Evolutionary conservation across 2,329 filamentous ascomycete genomes (phyloP).

Genomic region (Fusarium goolgardi): DNA sequence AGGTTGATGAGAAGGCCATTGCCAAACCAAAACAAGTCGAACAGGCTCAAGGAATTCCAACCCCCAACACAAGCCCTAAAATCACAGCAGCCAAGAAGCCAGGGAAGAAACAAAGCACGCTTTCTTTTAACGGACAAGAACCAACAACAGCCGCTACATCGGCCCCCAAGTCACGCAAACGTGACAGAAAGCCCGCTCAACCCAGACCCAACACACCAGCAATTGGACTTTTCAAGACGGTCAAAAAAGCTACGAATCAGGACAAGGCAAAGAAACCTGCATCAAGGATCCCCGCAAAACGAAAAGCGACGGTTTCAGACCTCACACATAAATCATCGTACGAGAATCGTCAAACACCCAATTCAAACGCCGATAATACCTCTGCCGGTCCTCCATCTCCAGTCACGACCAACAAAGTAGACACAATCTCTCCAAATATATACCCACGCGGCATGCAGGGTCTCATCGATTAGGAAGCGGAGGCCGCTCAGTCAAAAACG

Average conservation of each 20-base stretch:
- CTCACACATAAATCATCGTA: constrained; percentile 27
- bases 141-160: constrained; percentile 33
- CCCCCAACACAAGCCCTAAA: constrained; percentile 68
- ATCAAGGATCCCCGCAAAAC: constrained; percentile 10
- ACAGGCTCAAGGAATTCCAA: constrained; percentile 64
- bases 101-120: constrained; percentile 63
- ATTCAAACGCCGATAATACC: constrained; percentile 14
- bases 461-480: constrained; percentile 50
- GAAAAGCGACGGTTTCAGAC: not conserved
- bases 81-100: constrained; percentile 56
- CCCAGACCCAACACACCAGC: constrained; percentile 52
- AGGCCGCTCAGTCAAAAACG: constrained; percentile 1
- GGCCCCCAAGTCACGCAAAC: constrained; percentile 49
- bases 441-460: constrained; percentile 55
- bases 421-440: constrained; percentile 59
- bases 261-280: constrained; percentile 38
- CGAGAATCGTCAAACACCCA: constrained; percentile 22
- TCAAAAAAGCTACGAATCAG: constrained; percentile 37
- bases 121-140: constrained; percentile 56
- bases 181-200: constrained; percentile 50
- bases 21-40: constrained; percentile 56
- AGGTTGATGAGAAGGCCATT: constrained; percentile 43
- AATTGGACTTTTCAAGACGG: constrained; percentile 35
- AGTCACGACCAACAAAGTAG: constrained; percentile 26
- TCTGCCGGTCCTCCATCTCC: constrained; percentile 40